Evolutionary conservation across 73 alveolate genomes (phyloP), one percentile per base, ranked within the genome.

Genomic region (Symbiodinium natans): DNA sequence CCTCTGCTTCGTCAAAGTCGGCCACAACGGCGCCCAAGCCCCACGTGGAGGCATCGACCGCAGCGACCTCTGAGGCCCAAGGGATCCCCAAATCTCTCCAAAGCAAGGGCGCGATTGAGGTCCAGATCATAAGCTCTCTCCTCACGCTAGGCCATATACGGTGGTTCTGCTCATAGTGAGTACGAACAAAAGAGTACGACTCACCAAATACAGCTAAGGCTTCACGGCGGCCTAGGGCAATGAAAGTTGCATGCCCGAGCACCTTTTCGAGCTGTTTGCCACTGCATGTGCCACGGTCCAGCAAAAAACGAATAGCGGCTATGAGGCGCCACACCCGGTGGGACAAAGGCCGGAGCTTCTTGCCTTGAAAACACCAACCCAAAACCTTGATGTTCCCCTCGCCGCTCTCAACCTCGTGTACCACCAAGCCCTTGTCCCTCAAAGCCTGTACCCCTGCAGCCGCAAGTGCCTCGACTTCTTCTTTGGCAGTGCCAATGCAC

Each of bases 201-300:
- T 48, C 77, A 29, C 80, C 74, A 29, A 42, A 48, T 0, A 84
- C 43, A 6, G 80, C 27, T 48, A 84, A 84, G n/a, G 68, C 42
- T 21, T 48, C 93, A n/a, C 93, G 6, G 11, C 77, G 56, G 2
- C 83, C 85, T 54, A 87, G 27, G 5, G 63, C 41, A 5, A 87
- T 19, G 33, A 87, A 87, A 0, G 84, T 59, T 2, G 85, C 86
- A 54, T 56, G 95, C 0, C 95, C 95, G 9, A 87, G 29, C 27
- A 87, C 41, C 33, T 63, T 54, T 40, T 87, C 95, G 0, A 87
- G 95, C 73, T 63, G 95, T 7, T 29, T 40, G n/a, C 95, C 95
- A 0, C 29, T 17, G 42, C 34, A n/a, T 1, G 41, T 1, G 11
- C 95, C 95, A 0, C 42, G n/a, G 29, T 59, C 21, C 27, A 87